A percentile compares a stretch with the other conserved stretches of the same genome.
These are phyloP conservation scores for Cylindricascospora bacillispora DNA, from an alignment of 1,139 yeast species.

Conservation along the genomic window DNA sequence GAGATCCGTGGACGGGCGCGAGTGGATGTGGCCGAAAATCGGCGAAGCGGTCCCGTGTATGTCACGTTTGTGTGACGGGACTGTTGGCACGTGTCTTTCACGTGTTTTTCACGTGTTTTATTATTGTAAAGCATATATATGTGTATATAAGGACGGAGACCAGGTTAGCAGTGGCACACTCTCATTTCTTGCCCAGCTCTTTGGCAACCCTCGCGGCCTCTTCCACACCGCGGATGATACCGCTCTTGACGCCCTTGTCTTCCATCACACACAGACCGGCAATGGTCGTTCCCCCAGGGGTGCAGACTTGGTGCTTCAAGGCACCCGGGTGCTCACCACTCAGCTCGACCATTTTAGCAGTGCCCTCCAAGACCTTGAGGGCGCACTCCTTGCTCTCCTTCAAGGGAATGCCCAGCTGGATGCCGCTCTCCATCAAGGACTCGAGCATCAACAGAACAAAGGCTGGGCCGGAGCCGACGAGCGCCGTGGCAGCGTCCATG, in stretches of 20 bases:
- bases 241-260: slow-evolving; percentile 78
- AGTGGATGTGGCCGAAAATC: no score
- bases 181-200: slow-evolving; percentile 39
- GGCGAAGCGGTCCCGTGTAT: no score
- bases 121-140: no score
- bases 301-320: slow-evolving; percentile 77
- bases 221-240: slow-evolving; percentile 78
- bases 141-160: no score
- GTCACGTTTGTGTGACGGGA: no score
- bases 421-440: slow-evolving; percentile 88
- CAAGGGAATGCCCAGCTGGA: slow-evolving; percentile 86
- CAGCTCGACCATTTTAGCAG: slow-evolving; percentile 77
- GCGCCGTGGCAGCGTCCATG: slow-evolving; percentile 93
- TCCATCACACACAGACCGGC: slow-evolving; percentile 91
- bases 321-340: slow-evolving; percentile 90
- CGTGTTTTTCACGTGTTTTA: no score
- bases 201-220: slow-evolving; percentile 83
- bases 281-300: slow-evolving; percentile 98
- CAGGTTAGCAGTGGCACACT: no score
- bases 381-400: slow-evolving; percentile 79
- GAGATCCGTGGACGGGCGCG: no score
- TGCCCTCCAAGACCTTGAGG: slow-evolving; percentile 92
- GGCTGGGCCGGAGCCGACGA: slow-evolving; percentile 96
- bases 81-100: no score
- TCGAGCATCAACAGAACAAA: slow-evolving; percentile 84